A percentile compares a stretch with the other conserved stretches of the same genome.
Evolutionary conservation across 148 eudicot genomes (phyloP).

Genomic region (Vaccinium myrtillus): DNA sequence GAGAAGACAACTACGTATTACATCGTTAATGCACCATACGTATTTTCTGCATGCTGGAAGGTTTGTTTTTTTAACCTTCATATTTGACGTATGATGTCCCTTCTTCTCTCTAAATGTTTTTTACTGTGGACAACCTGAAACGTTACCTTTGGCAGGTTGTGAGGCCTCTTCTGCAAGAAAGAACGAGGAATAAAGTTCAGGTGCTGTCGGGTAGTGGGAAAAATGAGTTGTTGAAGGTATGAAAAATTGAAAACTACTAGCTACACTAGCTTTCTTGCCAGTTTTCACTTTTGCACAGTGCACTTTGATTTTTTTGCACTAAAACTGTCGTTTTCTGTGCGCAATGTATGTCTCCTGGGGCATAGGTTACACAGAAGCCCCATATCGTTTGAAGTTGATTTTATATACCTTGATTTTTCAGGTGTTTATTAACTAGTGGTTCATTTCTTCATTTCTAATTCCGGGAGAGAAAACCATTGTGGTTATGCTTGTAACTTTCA

Average conservation of each 20-base stretch:
- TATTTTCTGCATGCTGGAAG: constrained; percentile 99
- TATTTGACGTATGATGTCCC: not conserved
- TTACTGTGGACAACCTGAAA: constrained; percentile 4
- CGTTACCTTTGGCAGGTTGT: constrained; percentile 59
- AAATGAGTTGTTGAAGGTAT: constrained; percentile 85
- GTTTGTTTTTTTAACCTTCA: constrained; percentile 36
- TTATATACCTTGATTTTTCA: not conserved
- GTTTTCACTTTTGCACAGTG: not conserved
- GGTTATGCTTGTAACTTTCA: not conserved
- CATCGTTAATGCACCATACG: constrained; percentile 92
- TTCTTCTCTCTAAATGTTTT: not conserved
- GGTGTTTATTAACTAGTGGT: too few relatives aligned
- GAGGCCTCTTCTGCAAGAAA: constrained; percentile 94
- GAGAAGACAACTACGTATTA: constrained; percentile 95
- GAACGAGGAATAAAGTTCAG: constrained; percentile 92
- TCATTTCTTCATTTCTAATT: not conserved
- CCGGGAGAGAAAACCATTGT: not conserved
- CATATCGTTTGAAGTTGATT: not conserved
- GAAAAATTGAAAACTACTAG: constrained; percentile 10
- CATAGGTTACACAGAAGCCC: not conserved
- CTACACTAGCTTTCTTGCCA: not conserved
- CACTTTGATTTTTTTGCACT: not conserved
- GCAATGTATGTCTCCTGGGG: not conserved
- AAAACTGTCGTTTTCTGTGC: not conserved
- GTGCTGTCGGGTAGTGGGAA: constrained; percentile 84